A percentile compares a stretch with the other conserved stretches of the same genome.
Conservation (phyloP, 805 yeast genomes). For the Teunomyces lycoperdinae region DNA sequence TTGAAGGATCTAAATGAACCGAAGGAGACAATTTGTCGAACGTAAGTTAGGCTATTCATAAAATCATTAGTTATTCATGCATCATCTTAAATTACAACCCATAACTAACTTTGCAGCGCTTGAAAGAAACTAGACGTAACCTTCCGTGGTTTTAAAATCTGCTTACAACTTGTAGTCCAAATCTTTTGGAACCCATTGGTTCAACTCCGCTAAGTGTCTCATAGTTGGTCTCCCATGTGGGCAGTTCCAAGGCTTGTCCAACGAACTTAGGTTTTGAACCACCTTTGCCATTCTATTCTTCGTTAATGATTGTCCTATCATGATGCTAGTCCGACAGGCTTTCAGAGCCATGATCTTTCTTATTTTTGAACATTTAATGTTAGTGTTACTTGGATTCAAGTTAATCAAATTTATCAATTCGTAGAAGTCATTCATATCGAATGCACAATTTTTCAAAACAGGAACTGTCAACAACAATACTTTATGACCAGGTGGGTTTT, state of each 20-base stretch:
- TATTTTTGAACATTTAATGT: constrained; percentile 69
- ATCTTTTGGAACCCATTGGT: constrained; percentile 13
- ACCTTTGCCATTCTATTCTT: constrained; percentile 61
- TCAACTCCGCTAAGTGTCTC: constrained; percentile 75
- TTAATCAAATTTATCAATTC: constrained; percentile 71
- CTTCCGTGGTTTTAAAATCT: too few relatives aligned
- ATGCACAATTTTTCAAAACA: constrained; percentile 62
- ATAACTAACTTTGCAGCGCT: too few relatives aligned
- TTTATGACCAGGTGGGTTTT: constrained; percentile 53
- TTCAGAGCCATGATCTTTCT: constrained; percentile 88
- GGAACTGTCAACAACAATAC: constrained; percentile 66
- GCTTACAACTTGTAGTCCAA: constrained; percentile 8
- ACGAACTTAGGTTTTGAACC: constrained; percentile 60
- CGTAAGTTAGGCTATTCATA: too few relatives aligned
- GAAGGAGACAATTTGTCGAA: too few relatives aligned
- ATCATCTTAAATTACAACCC: too few relatives aligned
- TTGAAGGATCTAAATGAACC: too few relatives aligned
- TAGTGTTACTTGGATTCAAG: constrained; percentile 34
- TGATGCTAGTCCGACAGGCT: constrained; percentile 90
- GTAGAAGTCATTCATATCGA: constrained; percentile 66
- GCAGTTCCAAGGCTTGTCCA: constrained; percentile 94
- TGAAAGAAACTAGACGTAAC: too few relatives aligned
- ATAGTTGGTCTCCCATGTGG: constrained; percentile 99
- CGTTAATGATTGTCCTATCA: constrained; percentile 80
- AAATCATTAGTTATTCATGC: too few relatives aligned